These are phyloP conservation scores for Hondaea fermentalgiana DNA, from an alignment of 108 stramenopile species.

Conservation along the genomic window DNA sequence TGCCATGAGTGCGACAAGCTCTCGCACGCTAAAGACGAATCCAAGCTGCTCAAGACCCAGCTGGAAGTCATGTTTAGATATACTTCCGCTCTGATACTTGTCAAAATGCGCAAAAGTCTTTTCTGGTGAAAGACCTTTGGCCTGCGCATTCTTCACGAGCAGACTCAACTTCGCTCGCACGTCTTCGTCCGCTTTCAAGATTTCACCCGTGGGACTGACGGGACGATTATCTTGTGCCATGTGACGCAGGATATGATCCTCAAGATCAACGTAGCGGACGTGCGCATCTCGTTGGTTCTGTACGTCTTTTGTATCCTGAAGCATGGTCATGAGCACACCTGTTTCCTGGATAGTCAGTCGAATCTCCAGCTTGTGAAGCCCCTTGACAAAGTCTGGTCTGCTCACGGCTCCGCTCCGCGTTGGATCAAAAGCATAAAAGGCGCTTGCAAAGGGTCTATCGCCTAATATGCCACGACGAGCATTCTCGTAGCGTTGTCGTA, in stretches of 20 bases:
- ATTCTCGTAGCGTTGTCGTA: background rate
- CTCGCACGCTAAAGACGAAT: background rate
- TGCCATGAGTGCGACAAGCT: background rate
- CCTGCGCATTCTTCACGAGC: background rate
- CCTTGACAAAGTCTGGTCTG: constrained; percentile 4
- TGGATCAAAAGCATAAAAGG: background rate
- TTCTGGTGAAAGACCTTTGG: background rate
- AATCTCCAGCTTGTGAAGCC: background rate
- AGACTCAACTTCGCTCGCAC: background rate
- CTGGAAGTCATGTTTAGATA: background rate
- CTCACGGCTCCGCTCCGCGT: background rate
- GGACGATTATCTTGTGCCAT: background rate
- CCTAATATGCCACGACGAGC: background rate
- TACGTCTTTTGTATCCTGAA: background rate
- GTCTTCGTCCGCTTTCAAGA: background rate
- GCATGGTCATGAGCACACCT: background rate
- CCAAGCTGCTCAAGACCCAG: background rate
- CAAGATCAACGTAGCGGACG: background rate
- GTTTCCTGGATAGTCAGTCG: background rate
- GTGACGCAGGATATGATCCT: background rate
- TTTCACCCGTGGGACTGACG: background rate
- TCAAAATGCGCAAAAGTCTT: constrained; percentile 11
- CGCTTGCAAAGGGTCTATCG: background rate
- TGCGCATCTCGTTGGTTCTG: background rate
- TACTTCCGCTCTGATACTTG: background rate